Conservation (phyloP, 768 basidiomycete genomes). For the Leccinum ochraceum region DNA sequence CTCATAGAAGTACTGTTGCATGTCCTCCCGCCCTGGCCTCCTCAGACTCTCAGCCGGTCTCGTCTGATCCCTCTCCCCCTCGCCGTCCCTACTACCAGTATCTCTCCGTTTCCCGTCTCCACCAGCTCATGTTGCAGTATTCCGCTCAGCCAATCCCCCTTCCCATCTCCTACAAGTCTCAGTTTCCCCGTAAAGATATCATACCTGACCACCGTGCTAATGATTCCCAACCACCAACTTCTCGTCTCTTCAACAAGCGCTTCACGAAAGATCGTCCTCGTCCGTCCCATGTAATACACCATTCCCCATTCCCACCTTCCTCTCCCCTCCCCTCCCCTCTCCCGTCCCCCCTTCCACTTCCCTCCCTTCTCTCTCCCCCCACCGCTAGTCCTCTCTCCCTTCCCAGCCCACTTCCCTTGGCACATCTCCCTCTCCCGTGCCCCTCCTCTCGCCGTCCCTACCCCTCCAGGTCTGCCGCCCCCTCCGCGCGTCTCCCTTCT, state of each 20-base stretch:
- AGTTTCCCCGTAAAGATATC: conserved; percentile 35
- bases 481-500: conserved; percentile 20
- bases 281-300: conserved; percentile 12
- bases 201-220: conserved; percentile 29
- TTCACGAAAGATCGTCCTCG: conserved; percentile 35
- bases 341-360: conserved; percentile 33
- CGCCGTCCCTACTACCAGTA: conserved; percentile 34
- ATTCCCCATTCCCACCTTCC: conserved; percentile 18
- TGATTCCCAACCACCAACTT: conserved; percentile 24
- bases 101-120: conserved; percentile 31
- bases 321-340: conserved; percentile 24
- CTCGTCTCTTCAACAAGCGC: conserved; percentile 37
- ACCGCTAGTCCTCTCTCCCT: conserved; percentile 35
- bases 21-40: conserved; percentile 29
- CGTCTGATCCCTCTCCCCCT: conserved; percentile 47
- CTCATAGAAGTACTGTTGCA: conserved; percentile 23
- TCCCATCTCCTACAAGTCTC: conserved; percentile 32
- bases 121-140: conserved; percentile 61
- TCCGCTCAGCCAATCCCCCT: conserved; percentile 37
- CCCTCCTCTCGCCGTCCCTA: conserved; percentile 37
- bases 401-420: conserved; percentile 37
- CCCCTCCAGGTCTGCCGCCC: conserved; percentile 37
- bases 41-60: conserved; percentile 44
- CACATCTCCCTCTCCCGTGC: conserved; percentile 33
- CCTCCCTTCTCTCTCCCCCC: conserved; percentile 30